Conservation (phyloP, 2,329 filamentous ascomycete species). For the Fusarium verticillioides region DNA sequence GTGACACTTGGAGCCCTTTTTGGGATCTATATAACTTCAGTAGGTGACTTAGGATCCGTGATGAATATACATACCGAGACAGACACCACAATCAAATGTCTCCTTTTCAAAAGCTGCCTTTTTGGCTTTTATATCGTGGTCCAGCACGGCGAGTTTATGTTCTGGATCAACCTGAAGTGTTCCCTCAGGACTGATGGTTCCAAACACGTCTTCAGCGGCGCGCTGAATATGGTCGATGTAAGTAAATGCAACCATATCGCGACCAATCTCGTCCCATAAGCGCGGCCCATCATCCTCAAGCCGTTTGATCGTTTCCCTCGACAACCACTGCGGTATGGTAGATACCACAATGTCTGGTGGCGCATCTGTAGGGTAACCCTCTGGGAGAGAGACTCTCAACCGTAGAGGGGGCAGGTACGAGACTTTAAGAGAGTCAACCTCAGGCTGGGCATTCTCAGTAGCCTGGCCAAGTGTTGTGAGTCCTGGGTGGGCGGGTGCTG, state of each 20-base stretch:
- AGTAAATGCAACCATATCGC: constrained; percentile 67
- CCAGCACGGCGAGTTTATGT: constrained; percentile 77
- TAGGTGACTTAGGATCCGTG: background rate
- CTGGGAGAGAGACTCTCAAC: constrained; percentile 65
- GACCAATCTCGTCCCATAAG: constrained; percentile 72
- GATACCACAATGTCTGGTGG: constrained; percentile 64
- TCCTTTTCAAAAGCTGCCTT: constrained; percentile 81
- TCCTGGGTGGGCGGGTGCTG: constrained; percentile 35
- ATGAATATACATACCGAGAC: constrained; percentile 65
- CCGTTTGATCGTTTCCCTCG: constrained; percentile 56
- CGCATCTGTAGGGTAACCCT: constrained; percentile 65
- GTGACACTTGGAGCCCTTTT: constrained; percentile 86
- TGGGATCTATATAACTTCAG: constrained; percentile 71
- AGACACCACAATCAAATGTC: constrained; percentile 90
- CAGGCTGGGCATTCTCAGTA: constrained; percentile 29
- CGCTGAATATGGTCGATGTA: constrained; percentile 73
- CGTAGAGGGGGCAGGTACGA: constrained; percentile 68
- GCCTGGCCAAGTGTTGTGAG: constrained; percentile 13
- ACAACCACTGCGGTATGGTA: constrained; percentile 68
- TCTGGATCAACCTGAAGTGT: constrained; percentile 63
- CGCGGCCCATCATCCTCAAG: constrained; percentile 62
- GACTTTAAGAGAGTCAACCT: constrained; percentile 61
- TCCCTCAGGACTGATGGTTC: constrained; percentile 60
- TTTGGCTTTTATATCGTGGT: constrained; percentile 81
- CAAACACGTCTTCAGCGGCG: constrained; percentile 69